Conservation (phyloP, 306 rosid species). For the Lathyrus oleraceus region DNA sequence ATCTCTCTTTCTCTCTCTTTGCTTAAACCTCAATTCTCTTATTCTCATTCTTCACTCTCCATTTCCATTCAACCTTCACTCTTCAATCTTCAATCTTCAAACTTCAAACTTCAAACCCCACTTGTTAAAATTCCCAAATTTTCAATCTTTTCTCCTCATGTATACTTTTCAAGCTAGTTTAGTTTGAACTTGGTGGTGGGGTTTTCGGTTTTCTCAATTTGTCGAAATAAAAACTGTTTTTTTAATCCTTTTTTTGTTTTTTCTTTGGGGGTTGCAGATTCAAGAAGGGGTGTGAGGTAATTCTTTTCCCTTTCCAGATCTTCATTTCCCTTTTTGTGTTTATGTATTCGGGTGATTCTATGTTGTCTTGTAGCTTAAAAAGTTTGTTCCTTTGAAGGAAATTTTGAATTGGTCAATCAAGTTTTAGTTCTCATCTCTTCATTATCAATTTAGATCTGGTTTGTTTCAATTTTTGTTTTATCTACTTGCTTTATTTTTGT, state of each 20-base stretch:
- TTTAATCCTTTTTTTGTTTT: background rate
- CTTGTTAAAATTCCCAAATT: slow-evolving; percentile 15
- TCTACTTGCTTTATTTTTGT: background rate
- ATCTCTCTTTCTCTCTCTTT: slow-evolving; percentile 22
- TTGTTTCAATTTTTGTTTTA: slow-evolving; percentile 5
- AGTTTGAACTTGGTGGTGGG: slow-evolving; percentile 39
- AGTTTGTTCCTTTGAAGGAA: slow-evolving; percentile 33
- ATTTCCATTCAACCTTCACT: slow-evolving; percentile 31
- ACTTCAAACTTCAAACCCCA: slow-evolving; percentile 19
- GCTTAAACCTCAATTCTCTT: slow-evolving; percentile 42
- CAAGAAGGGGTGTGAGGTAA: slow-evolving; percentile 63
- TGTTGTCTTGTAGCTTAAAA: slow-evolving; percentile 24
- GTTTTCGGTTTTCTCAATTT: slow-evolving; percentile 51
- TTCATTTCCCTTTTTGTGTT: slow-evolving; percentile 33
- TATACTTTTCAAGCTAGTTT: slow-evolving; percentile 23
- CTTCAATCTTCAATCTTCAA: slow-evolving; percentile 22
- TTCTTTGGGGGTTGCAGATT: slow-evolving; percentile 33
- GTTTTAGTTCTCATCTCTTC: slow-evolving; percentile 26
- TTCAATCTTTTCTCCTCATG: slow-evolving; percentile 22
- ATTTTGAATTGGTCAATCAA: slow-evolving; percentile 27
- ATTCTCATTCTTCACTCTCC: slow-evolving; percentile 37
- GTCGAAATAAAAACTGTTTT: slow-evolving; percentile 52
- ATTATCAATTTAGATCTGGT: slow-evolving; percentile 45
- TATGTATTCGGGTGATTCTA: slow-evolving; percentile 33
- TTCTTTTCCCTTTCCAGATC: slow-evolving; percentile 41